phyloP scores from a whole-genome alignment of 352 stramenopile species.

The Globisporangium parvum region DNA sequence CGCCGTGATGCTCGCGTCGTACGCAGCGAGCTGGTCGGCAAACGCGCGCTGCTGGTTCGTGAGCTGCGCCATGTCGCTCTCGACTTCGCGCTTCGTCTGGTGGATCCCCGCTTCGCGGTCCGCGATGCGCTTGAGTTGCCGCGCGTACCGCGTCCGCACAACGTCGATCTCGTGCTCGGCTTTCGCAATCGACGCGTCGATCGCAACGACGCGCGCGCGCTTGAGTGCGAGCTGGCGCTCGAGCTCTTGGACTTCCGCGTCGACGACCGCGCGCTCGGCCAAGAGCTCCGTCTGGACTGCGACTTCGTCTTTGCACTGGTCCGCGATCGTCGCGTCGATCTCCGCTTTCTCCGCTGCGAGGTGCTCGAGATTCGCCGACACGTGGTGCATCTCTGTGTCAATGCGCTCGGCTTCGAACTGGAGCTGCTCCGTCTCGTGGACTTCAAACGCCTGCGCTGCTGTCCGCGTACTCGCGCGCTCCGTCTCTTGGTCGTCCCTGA shows the following conservation, averaged over 20 bases:
- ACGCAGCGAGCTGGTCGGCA: conserved; percentile 44
- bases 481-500: conserved; percentile 60
- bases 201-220: conserved; percentile 41
- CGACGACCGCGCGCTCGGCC: conserved; percentile 49
- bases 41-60: conserved; percentile 52
- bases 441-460: conserved; percentile 59
- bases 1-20: conserved; percentile 35
- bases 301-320: conserved; percentile 66
- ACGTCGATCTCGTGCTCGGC: conserved; percentile 73
- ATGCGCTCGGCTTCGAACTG: conserved; percentile 77
- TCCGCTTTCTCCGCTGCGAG: conserved; percentile 62
- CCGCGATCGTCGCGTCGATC: conserved; percentile 74
- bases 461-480: conserved; percentile 41
- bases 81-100: conserved; percentile 70
- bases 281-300: conserved; percentile 40
- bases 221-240: conserved; percentile 64
- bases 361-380: conserved; percentile 67
- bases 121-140: conserved; percentile 72
- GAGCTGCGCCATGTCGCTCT: conserved; percentile 57
- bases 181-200: conserved; percentile 63
- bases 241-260: conserved; percentile 69
- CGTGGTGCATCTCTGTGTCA: conserved; percentile 69
- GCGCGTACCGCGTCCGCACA: conserved; percentile 66
- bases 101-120: conserved; percentile 69
- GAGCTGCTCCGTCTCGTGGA: conserved; percentile 61